Evolutionary conservation across 805 yeast species (phyloP).

Genomic region (Jamesozyma hellenica): DNA sequence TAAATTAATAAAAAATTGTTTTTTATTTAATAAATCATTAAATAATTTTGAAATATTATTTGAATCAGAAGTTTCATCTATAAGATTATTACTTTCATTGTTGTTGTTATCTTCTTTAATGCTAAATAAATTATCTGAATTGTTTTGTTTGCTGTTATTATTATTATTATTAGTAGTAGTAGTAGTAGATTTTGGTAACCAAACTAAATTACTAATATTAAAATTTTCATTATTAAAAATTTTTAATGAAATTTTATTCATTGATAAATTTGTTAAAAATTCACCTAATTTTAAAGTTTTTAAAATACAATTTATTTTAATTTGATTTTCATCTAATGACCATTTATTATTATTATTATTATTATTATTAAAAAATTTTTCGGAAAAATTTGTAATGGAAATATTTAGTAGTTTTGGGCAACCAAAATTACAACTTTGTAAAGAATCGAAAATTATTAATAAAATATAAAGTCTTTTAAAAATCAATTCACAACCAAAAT

Average conservation of each 20-base stretch:
- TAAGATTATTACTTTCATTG: not conserved
- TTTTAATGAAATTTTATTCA: conserved; percentile 18
- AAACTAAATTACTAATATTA: conserved; percentile 3
- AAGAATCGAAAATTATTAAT: conserved; percentile 40
- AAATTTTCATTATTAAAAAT: not conserved
- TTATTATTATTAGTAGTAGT: not conserved
- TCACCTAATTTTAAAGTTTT: conserved; percentile 23
- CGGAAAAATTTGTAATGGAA: conserved; percentile 13
- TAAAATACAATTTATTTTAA: conserved; percentile 14
- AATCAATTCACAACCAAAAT: conserved; percentile 25
- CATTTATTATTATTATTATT: conserved; percentile 11
- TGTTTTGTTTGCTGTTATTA: not conserved
- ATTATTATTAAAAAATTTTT: conserved; percentile 10
- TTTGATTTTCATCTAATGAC: conserved; percentile 22
- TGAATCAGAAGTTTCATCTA: not conserved
- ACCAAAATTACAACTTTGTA: conserved; percentile 46
- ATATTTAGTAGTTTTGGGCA: conserved; percentile 30
- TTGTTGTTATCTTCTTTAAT: not conserved
- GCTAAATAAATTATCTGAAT: not conserved
- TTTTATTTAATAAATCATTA: conserved; percentile 12
- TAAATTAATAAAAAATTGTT: conserved; percentile 13
- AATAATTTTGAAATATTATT: conserved; percentile 9
- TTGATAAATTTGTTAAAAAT: conserved; percentile 16
- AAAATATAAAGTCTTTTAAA: conserved; percentile 39
- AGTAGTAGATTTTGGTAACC: conserved; percentile 7